A percentile compares a stretch with the other conserved stretches of the same genome.
phyloP scores from a whole-genome alignment of 2,329 filamentous ascomycete genomes.

The Saccharata proteae region DNA sequence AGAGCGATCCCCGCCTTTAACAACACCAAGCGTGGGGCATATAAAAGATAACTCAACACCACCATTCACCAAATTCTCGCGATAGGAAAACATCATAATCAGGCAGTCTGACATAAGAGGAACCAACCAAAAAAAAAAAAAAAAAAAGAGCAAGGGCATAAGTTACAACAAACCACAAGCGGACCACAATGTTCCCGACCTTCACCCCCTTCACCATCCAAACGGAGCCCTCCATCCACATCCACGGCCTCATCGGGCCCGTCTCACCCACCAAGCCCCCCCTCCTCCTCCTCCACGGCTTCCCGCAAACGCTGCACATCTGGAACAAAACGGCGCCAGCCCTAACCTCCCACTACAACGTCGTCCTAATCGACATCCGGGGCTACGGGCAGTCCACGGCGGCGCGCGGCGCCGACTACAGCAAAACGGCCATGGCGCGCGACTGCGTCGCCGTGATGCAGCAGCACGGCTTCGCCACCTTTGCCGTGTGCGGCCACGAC shows the following conservation, averaged over 20 bases:
- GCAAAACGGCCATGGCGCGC: constrained; percentile 38
- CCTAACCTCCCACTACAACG: constrained; percentile 28
- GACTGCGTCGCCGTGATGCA: constrained; percentile 38
- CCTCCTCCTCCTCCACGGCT: constrained; percentile 40
- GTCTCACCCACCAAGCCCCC: constrained; percentile 21
- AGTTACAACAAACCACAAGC: not conserved
- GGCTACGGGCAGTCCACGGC: constrained; percentile 39
- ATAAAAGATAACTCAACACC: too few species aligned
- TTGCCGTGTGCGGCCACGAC: constrained; percentile 42
- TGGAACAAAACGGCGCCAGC: constrained; percentile 37
- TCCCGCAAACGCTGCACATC: constrained; percentile 40
- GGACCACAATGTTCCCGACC: constrained; percentile 1
- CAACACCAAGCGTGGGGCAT: too few species aligned
- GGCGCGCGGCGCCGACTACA: constrained; percentile 21
- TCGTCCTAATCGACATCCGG: constrained; percentile 38
- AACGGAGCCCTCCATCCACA: constrained; percentile 21
- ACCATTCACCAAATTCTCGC: too few species aligned
- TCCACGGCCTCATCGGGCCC: constrained; percentile 30
- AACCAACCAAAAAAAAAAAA: too few species aligned
- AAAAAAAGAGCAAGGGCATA: too few species aligned
- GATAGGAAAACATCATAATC: too few species aligned
- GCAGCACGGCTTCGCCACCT: constrained; percentile 26
- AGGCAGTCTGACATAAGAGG: too few species aligned
- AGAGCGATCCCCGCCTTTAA: too few species aligned
- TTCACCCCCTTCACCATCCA: constrained; percentile 5